phyloP scores from a whole-genome alignment of 139 green algal species.

The Gonium pectorale region DNA sequence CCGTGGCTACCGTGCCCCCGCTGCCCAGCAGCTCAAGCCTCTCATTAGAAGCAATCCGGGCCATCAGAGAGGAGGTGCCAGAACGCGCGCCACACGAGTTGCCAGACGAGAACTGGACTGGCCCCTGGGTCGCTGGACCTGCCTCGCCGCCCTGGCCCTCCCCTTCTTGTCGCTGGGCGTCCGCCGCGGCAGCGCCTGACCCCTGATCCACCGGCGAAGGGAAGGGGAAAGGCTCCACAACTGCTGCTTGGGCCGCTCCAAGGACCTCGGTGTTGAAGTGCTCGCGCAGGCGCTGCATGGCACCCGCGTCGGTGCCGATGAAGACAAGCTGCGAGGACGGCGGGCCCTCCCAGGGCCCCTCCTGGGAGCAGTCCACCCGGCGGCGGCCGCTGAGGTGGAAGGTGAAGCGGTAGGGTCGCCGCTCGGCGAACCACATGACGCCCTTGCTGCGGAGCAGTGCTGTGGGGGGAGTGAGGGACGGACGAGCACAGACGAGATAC shows the following conservation, averaged over 20 bases:
- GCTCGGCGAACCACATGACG: constrained; percentile 56
- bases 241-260: no score
- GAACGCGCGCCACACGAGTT: no score
- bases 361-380: constrained; percentile 35
- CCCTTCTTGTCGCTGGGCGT: not conserved
- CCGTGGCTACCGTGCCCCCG: no score
- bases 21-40: not conserved
- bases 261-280: not conserved
- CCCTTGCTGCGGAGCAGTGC: constrained; percentile 61
- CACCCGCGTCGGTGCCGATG: constrained; percentile 43
- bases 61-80: no score
- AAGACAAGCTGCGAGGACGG: constrained; percentile 50
- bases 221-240: no score
- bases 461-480: constrained; percentile 16
- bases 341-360: constrained; percentile 46
- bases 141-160: not conserved
- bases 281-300: constrained; percentile 14
- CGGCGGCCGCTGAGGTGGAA: constrained; percentile 63
- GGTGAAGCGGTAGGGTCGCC: constrained; percentile 28
- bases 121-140: not conserved
- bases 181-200: no score
- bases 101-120: no score
- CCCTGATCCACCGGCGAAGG: no score
- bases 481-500: no score
- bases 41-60: constrained; percentile 1